Conservation (phyloP, 2,329 filamentous ascomycete species). For the Davidsoniella eucalypti region DNA sequence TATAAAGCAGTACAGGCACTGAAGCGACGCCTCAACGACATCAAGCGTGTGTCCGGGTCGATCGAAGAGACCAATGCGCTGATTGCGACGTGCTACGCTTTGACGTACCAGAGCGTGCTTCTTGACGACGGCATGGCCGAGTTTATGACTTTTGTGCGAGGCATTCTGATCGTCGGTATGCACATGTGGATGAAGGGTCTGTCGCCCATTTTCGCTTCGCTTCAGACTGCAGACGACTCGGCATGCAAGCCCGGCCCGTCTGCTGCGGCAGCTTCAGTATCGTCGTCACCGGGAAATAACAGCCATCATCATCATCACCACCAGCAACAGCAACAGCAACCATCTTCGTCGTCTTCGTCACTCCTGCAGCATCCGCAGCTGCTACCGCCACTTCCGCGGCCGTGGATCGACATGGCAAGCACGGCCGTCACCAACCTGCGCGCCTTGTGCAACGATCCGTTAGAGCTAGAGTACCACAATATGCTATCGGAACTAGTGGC, state of each 20-base stretch:
- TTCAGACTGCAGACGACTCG: neutral
- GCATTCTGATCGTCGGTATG: slow-evolving; percentile 36
- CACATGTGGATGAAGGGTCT: slow-evolving; percentile 35
- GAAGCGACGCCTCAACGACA: slow-evolving; percentile 34
- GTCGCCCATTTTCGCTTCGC: slow-evolving; percentile 28
- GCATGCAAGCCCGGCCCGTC: neutral
- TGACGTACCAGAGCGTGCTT: slow-evolving; percentile 41
- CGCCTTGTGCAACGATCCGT: slow-evolving; percentile 26
- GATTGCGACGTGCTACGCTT: slow-evolving; percentile 40
- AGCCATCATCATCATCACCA: neutral
- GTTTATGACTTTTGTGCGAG: slow-evolving; percentile 43
- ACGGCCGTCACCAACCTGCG: slow-evolving; percentile 26
- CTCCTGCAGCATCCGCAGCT: neutral
- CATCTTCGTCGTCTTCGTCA: neutral
- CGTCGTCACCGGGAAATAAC: neutral
- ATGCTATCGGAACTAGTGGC: slow-evolving; percentile 30
- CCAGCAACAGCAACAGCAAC: no score
- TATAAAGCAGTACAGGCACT: slow-evolving; percentile 47
- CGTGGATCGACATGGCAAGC: slow-evolving; percentile 31
- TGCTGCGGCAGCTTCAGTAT: neutral
- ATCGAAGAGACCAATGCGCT: slow-evolving; percentile 42
- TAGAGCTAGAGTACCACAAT: slow-evolving; percentile 31
- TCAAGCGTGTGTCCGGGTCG: slow-evolving; percentile 23
- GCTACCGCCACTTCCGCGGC: slow-evolving; percentile 28
- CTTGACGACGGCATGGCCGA: slow-evolving; percentile 43